Base-by-base conservation (phyloP, 805 yeast genomes). In the Tetrapisispora iriomotensis region DNA sequence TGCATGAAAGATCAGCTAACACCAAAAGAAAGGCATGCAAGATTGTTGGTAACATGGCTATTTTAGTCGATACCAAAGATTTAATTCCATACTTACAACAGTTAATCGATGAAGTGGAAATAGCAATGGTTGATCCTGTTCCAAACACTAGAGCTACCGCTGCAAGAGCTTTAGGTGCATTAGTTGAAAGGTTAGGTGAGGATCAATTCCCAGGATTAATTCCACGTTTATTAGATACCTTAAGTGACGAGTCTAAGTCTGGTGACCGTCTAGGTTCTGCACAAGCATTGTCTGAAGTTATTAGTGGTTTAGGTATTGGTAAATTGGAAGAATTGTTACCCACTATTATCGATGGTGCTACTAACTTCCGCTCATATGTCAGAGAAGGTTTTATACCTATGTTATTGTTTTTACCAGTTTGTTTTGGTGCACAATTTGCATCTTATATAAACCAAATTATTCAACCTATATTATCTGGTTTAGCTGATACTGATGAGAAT, bases 1-100 rank as follows among this genome's bases (percentile, higher is more conserved):
- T 92, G 83, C 77, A 74, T 38, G 97, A 90, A 49, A 71, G 98
- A 54, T 82, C 95, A n/a, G 96, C 97, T 0, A 70, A 78, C 31
- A 84, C 92, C 5, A 92, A 90, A 67, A 77, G 83, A 59, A 86
- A 86, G 60, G 90, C 97, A 0, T 88, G 97, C 61, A 96, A 92
- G 63, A 90, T 92, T 68, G 96, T 92, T 23, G 99, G 99, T 46
- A 92, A 92, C 56, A 92, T 92, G 97, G 87, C 97, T 2, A 86
- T 92, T 58, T 70, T 92, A 52, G 96, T 94, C 14, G 97, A 90
- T 52, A 70, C 85, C 14, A 76, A 74, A 49, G 98, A 92, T 59
- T 69, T 92, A 44, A 62, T 76, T 37, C 96, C 96, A 20, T 92
- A 92, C 62, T 67, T 92, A 52, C 73, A 77, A 18, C 75, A 77